Evolutionary conservation across 2,329 filamentous ascomycete genomes (phyloP), one percentile per base, ranked within the genome.

Genomic region (Pestalotiopsis sp.): DNA sequence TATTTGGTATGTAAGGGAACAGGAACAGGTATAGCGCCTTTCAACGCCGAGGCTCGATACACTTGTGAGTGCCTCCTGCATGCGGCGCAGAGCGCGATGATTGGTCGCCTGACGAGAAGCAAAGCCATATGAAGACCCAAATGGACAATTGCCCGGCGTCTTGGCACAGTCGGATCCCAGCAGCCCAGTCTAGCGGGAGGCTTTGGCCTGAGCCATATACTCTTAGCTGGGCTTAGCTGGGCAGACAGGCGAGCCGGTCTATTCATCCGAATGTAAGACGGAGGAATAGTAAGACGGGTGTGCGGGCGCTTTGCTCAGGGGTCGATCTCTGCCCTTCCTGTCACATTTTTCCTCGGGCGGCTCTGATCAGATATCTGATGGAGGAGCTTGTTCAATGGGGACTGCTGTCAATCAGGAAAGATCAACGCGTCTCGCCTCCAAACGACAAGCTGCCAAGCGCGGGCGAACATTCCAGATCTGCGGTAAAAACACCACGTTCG

Each of bases 21-120:
- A 74, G 72, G 73, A 74, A 74, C 73, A 72, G 69, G 73, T 66
- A 72, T 73, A 73, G 73, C 60, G 67, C 60, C 67, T 57, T 69
- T 63, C 39, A 17, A 13, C 41, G 63, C 63, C 27, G 63, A 65
- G 63, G 63, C 63, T 65, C 49, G 49, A 55, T 45, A 57, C 63
- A 57, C 45, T 23, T 65, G 36, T n/a, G n/a, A 13, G 23, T 25
- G 14, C 25, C 20, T 49, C 14, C 63, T 25, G 39, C 27, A n/a
- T 20, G 13, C 12, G 59, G 11, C 36, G 20, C 59, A 39, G 17
- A 14, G 12, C 23, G 2, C 41, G 11, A 39, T 62, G 62, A 64
- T 64, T 64, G 62, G 62, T 49, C 62, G 49, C 52, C 20, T 31
- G 14, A 27, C 41, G 23, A 58, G 31, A 17, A 58, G 23, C 27